Evolutionary conservation across 1,139 yeast species (phyloP).

Genomic region (Pichia sp.): DNA sequence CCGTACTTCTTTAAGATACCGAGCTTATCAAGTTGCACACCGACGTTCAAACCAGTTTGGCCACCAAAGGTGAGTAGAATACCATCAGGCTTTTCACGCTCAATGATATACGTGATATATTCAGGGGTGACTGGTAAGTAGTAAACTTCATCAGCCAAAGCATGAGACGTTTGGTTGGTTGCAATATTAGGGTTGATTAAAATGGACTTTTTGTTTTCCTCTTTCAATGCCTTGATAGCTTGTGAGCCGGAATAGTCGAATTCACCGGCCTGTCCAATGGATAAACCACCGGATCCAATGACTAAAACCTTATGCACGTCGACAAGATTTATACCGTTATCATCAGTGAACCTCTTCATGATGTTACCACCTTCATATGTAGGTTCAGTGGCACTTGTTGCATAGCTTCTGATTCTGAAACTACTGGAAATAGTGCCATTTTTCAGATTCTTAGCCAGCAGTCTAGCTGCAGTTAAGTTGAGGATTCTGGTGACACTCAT

Average conservation of each 20-base stretch:
- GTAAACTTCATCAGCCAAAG: constrained; percentile 91
- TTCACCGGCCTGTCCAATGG: constrained; percentile 99
- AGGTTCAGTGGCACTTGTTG: constrained; percentile 50
- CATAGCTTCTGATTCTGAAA: constrained; percentile 28
- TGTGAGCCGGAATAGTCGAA: constrained; percentile 98
- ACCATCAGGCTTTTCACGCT: constrained; percentile 95
- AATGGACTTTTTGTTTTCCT: constrained; percentile 78
- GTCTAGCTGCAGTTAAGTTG: constrained; percentile 8
- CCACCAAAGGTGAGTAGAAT: constrained; percentile 96
- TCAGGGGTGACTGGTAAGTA: constrained; percentile 96
- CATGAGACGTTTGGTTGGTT: constrained; percentile 94
- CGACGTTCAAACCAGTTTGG: constrained; percentile 94
- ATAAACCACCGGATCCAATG: constrained; percentile 95
- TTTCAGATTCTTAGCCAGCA: constrained; percentile 7
- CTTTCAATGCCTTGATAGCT: constrained; percentile 92
- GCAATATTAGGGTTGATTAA: constrained; percentile 96
- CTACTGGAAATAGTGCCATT: neutral
- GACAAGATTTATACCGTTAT: constrained; percentile 52
- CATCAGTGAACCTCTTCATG: constrained; percentile 38
- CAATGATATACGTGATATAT: constrained; percentile 87
- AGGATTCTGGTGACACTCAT: constrained; percentile 10
- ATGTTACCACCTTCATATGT: constrained; percentile 63
- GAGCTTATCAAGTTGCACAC: constrained; percentile 88
- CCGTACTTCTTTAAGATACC: constrained; percentile 88
- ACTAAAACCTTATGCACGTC: constrained; percentile 87